Evolutionary conservation across 164 flowering plant species (phyloP).

Genomic region (Aristolochia contorta): DNA sequence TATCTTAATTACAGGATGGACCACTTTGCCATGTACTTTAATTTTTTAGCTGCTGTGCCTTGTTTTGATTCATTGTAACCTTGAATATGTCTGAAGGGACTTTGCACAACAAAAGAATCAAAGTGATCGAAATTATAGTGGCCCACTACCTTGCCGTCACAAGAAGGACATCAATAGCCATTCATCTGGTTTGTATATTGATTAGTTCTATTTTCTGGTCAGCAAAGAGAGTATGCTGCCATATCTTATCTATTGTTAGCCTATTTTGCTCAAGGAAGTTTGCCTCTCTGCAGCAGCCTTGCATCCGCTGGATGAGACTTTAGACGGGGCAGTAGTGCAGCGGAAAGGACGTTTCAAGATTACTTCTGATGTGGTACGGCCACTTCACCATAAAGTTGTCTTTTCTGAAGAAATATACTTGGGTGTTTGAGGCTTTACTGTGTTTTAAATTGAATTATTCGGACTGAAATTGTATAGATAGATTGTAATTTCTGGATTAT

Average conservation of each 20-base stretch:
- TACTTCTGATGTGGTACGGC: conserved; percentile 40
- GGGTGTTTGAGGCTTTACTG: not conserved
- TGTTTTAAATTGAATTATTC: too few species aligned
- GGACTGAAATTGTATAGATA: too few species aligned
- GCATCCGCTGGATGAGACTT: conserved; percentile 52
- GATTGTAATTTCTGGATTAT: too few species aligned
- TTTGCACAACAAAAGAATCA: conserved; percentile 33
- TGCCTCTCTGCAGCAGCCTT: not conserved
- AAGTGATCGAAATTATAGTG: conserved; percentile 63
- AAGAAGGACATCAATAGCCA: conserved; percentile 45
- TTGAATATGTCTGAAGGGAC: conserved; percentile 35
- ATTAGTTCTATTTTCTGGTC: conserved; percentile 1
- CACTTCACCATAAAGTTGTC: conserved; percentile 9
- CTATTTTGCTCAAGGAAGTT: not conserved
- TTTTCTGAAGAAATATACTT: conserved; percentile 50
- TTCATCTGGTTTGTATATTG: conserved; percentile 38
- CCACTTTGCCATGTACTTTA: too few species aligned
- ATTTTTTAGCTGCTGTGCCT: too few species aligned
- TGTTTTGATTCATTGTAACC: too few species aligned
- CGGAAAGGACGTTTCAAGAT: conserved; percentile 86
- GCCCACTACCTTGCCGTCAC: conserved; percentile 49
- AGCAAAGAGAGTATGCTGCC: not conserved
- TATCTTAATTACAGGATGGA: too few species aligned
- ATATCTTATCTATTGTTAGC: not conserved
- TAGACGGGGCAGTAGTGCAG: conserved; percentile 67